These are phyloP conservation scores for Curvularia eragrostidis DNA, from an alignment of 2,329 filamentous ascomycete genomes.

Conservation along the genomic window DNA sequence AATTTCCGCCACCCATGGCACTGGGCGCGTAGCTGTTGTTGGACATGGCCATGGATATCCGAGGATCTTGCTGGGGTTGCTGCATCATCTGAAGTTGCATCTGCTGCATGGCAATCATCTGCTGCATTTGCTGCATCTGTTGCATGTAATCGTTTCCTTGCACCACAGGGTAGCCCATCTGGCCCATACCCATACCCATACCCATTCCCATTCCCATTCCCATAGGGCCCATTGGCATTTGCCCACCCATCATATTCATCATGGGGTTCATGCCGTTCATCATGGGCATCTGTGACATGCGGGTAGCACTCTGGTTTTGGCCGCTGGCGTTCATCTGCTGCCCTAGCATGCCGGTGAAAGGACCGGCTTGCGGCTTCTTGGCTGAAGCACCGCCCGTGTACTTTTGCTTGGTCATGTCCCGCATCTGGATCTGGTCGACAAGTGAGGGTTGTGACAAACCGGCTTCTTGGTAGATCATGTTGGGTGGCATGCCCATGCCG, in stretches of 20 bases:
- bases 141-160: slow-evolving; percentile 78
- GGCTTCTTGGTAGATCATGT: slow-evolving; percentile 42
- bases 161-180: slow-evolving; percentile 66
- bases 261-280: slow-evolving; percentile 36
- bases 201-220: slow-evolving; percentile 45
- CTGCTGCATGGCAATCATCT: slow-evolving; percentile 45
- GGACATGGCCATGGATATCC: slow-evolving; percentile 35
- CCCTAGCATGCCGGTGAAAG: slow-evolving; percentile 46
- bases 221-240: slow-evolving; percentile 40
- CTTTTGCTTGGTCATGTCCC: slow-evolving; percentile 46
- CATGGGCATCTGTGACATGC: slow-evolving; percentile 40
- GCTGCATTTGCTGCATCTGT: slow-evolving; percentile 66
- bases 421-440: slow-evolving; percentile 49
- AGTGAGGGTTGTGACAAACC: slow-evolving; percentile 42
- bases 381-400: slow-evolving; percentile 46
- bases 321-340: slow-evolving; percentile 42
- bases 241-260: slow-evolving; percentile 37
- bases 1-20: slow-evolving; percentile 30
- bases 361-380: slow-evolving; percentile 40
- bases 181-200: slow-evolving; percentile 39
- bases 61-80: slow-evolving; percentile 34
- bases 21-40: slow-evolving; percentile 29
- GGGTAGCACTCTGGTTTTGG: slow-evolving; percentile 29
- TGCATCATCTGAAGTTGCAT: slow-evolving; percentile 69
- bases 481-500: slow-evolving; percentile 25